Evolutionary conservation across 345 rosid genomes (phyloP).

Genomic region (Gossypium turneri): DNA sequence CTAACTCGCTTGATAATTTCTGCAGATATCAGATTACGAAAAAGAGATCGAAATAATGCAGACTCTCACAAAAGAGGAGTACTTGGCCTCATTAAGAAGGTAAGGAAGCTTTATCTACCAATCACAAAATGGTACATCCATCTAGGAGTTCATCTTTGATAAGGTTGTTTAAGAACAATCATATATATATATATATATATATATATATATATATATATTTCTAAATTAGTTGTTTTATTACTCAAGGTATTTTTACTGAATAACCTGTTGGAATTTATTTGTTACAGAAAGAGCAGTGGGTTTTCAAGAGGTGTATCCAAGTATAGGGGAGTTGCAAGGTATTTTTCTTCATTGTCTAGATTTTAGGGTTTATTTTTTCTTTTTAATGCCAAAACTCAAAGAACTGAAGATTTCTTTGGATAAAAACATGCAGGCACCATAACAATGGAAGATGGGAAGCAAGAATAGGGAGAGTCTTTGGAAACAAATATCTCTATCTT

Average conservation of each 20-base stretch:
- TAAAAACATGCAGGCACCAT: constrained; percentile 46
- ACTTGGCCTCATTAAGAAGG: constrained; percentile 63
- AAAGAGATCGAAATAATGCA: constrained; percentile 58
- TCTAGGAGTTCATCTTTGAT: too few species aligned
- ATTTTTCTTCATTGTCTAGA: constrained; percentile 4
- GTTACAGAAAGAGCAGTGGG: constrained; percentile 60
- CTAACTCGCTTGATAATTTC: neutral
- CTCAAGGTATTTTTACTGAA: neutral
- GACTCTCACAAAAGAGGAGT: constrained; percentile 57
- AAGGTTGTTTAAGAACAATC: too few species aligned
- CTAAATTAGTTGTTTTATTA: neutral
- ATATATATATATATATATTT: too few species aligned
- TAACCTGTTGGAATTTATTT: neutral
- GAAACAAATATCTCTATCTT: constrained; percentile 67
- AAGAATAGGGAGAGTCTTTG: constrained; percentile 66
- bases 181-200: too few species aligned
- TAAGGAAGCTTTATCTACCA: constrained; percentile 15
- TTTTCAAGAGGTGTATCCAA: constrained; percentile 68
- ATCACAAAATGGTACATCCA: neutral
- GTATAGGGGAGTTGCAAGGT: constrained; percentile 75
- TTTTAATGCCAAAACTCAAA: neutral
- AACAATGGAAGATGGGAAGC: constrained; percentile 81
- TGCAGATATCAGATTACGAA: constrained; percentile 51
- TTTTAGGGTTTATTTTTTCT: neutral
- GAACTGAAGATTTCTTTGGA: neutral